Base-by-base conservation (phyloP, 768 basidiomycete species). In the Brasilioporus rufonigricans region DNA sequence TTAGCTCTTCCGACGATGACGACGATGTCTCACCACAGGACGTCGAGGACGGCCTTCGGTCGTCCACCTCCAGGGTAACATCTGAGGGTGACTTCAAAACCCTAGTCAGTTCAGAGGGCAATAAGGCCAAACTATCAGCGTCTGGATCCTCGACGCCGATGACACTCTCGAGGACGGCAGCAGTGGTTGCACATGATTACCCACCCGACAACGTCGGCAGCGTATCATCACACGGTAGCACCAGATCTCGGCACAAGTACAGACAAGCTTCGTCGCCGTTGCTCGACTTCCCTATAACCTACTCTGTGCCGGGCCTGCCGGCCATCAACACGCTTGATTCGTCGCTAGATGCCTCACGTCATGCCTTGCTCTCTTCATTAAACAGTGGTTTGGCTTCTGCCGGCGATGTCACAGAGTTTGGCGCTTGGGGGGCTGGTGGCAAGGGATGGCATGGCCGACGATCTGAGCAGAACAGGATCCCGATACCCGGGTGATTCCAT, bases 131-230 rank as follows among this genome's bases (percentile, higher is more conserved):
- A 44, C 6, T 43, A 14, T 44, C 23, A 12, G 16, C 4, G 31
- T 57, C 60, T 35, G 58, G 56, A 10, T 60, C 65, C 9, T 53
- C 67, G 14, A 56, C 61, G 16, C 60, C 60, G 8, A 55, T 58
- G 32, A 40, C 41, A 2, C 65, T 62, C 13, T 40, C 58, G 3
- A 52, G 24, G 29, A 40, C 46, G 10, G 36, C 44, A 1, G 48
- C 26, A 0, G 53, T 48, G 7, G 65, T 60, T 7, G 45, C 53
- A 1, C 68, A 74, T 14, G 63, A 71, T 40, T 88, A 89, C 64
- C 87, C 87, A 29, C 87, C 87, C 14, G 80, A 77, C 59, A 71
- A 77, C 23, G 68, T 74, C 18, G 75, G 71, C 56, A 77, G 78
- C 59, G 62, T 76, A 38, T 53, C 66, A 8, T 53, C 61, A 21